Evolutionary conservation across 176 grass and related monocot genomes (phyloP).

Genomic region (Chloris gayana): DNA sequence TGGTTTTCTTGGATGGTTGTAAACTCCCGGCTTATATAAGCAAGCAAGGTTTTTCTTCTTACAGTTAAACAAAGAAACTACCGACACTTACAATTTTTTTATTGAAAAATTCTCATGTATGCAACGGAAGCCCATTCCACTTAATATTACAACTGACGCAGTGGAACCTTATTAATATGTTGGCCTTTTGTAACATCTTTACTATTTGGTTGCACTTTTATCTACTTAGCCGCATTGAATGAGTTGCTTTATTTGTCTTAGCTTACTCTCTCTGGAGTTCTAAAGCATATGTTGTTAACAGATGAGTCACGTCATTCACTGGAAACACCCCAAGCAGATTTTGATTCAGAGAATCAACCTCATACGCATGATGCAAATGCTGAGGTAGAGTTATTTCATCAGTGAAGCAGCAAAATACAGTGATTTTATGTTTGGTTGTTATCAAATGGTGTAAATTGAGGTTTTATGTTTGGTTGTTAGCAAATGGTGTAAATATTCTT

Average conservation of each 20-base stretch:
- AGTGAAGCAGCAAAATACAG: background rate
- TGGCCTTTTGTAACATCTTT: too few species aligned
- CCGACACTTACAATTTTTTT: background rate
- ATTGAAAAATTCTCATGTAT: background rate
- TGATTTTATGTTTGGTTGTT: slow-evolving; percentile 13
- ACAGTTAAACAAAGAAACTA: background rate
- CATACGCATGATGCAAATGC: slow-evolving; percentile 27
- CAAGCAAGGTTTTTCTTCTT: background rate
- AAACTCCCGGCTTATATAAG: too few species aligned
- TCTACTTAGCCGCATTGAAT: slow-evolving; percentile 25
- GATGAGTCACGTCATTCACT: slow-evolving; percentile 21
- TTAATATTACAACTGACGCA: background rate
- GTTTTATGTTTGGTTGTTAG: slow-evolving; percentile 7
- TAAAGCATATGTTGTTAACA: slow-evolving; percentile 52
- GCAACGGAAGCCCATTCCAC: background rate
- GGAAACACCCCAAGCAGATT: slow-evolving; percentile 30
- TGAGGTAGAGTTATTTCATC: slow-evolving; percentile 47
- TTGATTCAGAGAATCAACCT: slow-evolving; percentile 42
- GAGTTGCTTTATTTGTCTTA: slow-evolving; percentile 8
- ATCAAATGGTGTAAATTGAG: slow-evolving; percentile 12
- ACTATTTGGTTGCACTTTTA: background rate
- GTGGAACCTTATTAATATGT: too few species aligned
- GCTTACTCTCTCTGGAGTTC: too few species aligned
- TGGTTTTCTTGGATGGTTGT: too few species aligned
- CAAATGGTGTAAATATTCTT: background rate